Percentiles rank a stretch among this genome's conserved stretches.
phyloP scores from a whole-genome alignment of 2,329 filamentous ascomycete genomes.

The Akanthomyces dipterigenus region DNA sequence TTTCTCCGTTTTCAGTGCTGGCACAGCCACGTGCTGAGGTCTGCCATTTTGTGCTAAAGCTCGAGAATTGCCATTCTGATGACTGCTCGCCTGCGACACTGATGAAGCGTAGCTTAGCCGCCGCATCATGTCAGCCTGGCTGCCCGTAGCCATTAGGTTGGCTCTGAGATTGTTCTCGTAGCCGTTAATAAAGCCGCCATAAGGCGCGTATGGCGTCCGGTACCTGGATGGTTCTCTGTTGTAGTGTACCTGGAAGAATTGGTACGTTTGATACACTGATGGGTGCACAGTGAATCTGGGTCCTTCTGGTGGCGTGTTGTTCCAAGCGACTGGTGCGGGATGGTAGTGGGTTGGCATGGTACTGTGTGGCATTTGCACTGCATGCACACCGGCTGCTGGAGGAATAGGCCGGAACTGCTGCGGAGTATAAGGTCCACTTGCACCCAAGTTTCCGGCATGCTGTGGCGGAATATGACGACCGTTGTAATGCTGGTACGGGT shows the following conservation, averaged over 20 bases:
- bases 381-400: neutral
- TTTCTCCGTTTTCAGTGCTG: constrained; percentile 15
- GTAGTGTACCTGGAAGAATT: constrained; percentile 53
- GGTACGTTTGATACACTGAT: constrained; percentile 46
- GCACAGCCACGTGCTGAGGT: constrained; percentile 13
- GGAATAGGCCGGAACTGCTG: neutral
- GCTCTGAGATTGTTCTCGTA: constrained; percentile 48
- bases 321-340: neutral
- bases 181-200: constrained; percentile 54
- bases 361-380: neutral
- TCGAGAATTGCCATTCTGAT: neutral
- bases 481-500: constrained; percentile 13
- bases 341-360: neutral
- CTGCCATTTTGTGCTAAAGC: neutral
- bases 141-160: constrained; percentile 32
- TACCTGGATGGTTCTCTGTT: constrained; percentile 53
- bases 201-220: constrained; percentile 51
- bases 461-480: constrained; percentile 13
- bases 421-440: constrained; percentile 44
- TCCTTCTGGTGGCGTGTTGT: constrained; percentile 14
- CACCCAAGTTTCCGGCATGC: constrained; percentile 9
- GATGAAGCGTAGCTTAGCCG: neutral
- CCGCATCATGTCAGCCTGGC: constrained; percentile 21
- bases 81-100: neutral
- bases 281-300: constrained; percentile 29